Conservation (phyloP, 352 stramenopile genomes). For the Phytopythium chamaehyphon region DNA sequence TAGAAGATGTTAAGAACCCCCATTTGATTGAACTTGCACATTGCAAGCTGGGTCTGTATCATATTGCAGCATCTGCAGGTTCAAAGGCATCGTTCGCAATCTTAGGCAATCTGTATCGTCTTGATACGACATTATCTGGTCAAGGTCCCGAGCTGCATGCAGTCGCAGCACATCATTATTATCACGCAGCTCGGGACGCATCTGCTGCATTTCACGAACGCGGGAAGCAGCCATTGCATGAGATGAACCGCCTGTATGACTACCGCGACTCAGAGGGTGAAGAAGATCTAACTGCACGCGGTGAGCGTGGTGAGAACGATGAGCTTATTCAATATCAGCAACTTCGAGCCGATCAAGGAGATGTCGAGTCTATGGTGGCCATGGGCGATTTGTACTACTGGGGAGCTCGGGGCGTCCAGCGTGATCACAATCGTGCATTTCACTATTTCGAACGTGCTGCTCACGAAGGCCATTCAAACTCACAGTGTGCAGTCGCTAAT, state of each 20-base stretch:
- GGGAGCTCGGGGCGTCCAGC: constrained; percentile 63
- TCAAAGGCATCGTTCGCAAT: constrained; percentile 45
- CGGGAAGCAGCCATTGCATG: constrained; percentile 74
- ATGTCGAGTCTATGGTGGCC: constrained; percentile 70
- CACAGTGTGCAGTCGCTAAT: constrained; percentile 65
- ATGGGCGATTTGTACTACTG: constrained; percentile 91
- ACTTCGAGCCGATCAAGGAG: constrained; percentile 64
- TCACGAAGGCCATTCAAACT: constrained; percentile 38
- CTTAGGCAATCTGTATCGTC: constrained; percentile 20
- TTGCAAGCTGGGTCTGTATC: constrained; percentile 37
- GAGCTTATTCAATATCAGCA: constrained; percentile 86
- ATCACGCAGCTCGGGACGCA: constrained; percentile 41
- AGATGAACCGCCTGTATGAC: constrained; percentile 74
- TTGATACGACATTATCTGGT: too few relatives aligned
- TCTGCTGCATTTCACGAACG: constrained; percentile 50
- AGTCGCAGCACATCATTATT: constrained; percentile 56
- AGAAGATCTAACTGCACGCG: constrained; percentile 24
- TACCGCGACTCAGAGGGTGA: constrained; percentile 48
- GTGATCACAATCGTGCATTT: constrained; percentile 69
- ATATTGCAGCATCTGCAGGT: constrained; percentile 42
- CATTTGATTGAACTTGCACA: neutral
- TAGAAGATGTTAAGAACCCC: neutral
- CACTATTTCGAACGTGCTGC: constrained; percentile 77
- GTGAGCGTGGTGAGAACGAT: constrained; percentile 69
- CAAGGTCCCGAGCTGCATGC: constrained; percentile 13